Percentiles rank a stretch among this genome's conserved stretches.
phyloP scores from a whole-genome alignment of 169 alveolate genomes.

The Cryptosporidium ubiquitum region DNA sequence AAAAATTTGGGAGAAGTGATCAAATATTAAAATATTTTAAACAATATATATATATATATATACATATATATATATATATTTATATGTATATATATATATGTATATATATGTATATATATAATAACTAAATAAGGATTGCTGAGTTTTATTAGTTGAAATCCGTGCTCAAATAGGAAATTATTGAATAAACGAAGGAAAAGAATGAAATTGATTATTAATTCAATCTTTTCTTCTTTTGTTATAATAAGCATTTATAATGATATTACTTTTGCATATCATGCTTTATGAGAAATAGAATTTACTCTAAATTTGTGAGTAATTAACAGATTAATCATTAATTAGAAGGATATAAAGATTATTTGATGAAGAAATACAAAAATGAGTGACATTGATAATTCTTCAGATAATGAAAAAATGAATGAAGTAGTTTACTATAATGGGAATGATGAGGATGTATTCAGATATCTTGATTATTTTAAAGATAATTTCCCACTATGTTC shows the following conservation, averaged over 20 bases:
- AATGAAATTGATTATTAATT: too few species aligned
- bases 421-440: slow-evolving; percentile 48
- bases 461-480: slow-evolving; percentile 24
- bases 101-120: not conserved
- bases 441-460: slow-evolving; percentile 44
- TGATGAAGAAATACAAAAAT: not conserved
- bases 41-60: not conserved
- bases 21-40: too few species aligned
- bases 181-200: not conserved
- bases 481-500: slow-evolving; percentile 28
- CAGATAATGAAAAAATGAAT: slow-evolving; percentile 43
- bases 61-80: slow-evolving; percentile 46
- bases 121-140: too few species aligned
- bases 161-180: too few species aligned
- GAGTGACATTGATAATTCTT: slow-evolving; percentile 42
- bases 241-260: not conserved
- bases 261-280: not conserved
- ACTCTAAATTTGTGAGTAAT: not conserved
- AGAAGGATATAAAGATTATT: not conserved
- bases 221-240: not conserved
- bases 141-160: not conserved
- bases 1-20: too few species aligned
- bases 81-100: slow-evolving; percentile 6
- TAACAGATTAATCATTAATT: not conserved
- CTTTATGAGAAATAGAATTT: not conserved